A percentile compares a stretch with the other conserved stretches of the same genome.
These are phyloP conservation scores for Tetraselmis chui DNA, from an alignment of 139 green algal species.

Conservation along the genomic window DNA sequence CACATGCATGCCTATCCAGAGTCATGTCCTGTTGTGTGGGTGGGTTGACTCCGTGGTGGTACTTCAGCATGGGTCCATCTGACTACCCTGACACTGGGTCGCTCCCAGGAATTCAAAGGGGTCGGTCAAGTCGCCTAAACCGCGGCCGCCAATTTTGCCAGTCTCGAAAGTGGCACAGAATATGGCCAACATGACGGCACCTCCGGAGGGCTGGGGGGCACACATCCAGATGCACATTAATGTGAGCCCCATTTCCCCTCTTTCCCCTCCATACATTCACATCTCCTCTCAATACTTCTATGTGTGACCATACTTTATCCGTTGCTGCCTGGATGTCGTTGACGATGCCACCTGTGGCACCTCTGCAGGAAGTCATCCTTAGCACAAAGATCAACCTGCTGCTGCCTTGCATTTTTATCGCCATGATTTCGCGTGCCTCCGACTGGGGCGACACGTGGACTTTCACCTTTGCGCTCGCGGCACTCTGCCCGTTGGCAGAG, in stretches of 20 bases:
- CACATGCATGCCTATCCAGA: too few species aligned
- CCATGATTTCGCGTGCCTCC: conserved; percentile 20
- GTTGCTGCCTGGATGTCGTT: too few species aligned
- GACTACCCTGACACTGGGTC: too few species aligned
- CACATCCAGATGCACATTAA: background rate
- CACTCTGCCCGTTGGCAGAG: conserved; percentile 51
- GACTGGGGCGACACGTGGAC: conserved; percentile 31
- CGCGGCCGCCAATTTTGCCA: background rate
- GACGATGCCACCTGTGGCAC: too few species aligned
- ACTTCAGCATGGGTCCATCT: too few species aligned
- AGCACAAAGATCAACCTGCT: conserved; percentile 46
- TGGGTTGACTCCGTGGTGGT: too few species aligned
- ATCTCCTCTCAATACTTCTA: too few species aligned
- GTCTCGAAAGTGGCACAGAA: background rate
- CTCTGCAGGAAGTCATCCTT: conserved; percentile 34
- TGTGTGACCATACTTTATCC: too few species aligned
- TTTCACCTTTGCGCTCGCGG: conserved; percentile 38
- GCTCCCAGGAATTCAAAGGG: too few species aligned
- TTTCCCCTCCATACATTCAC: too few species aligned
- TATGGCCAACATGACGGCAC: background rate
- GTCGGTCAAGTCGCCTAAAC: background rate
- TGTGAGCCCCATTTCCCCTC: too few species aligned
- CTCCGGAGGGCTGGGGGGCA: background rate
- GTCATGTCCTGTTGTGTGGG: too few species aligned
- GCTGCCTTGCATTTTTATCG: conserved; percentile 35